Conservation (phyloP, 257 asterid genomes). For the Nemophila menziesii region DNA sequence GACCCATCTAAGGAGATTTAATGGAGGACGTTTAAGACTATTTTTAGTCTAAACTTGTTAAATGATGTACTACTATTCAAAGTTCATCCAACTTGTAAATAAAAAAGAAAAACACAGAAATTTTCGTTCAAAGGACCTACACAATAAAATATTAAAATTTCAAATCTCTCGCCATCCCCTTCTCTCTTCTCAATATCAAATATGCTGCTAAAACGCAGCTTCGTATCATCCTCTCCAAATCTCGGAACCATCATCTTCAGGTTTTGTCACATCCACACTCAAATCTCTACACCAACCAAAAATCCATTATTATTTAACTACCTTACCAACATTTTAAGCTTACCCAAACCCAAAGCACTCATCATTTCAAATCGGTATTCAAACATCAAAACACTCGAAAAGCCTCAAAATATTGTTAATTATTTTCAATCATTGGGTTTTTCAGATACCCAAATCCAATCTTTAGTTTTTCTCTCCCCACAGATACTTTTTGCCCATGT, state of each 20-base stretch:
- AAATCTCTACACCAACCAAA: not conserved
- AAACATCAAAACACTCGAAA: conserved; percentile 10
- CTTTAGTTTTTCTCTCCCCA: conserved; percentile 5
- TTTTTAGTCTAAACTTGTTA: too few species aligned
- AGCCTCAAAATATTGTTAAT: conserved; percentile 4
- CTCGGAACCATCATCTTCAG: conserved; percentile 10
- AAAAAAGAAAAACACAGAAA: too few species aligned
- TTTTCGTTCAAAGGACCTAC: too few species aligned
- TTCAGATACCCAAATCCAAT: conserved; percentile 15
- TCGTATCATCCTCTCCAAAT: not conserved
- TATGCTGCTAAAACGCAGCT: not conserved
- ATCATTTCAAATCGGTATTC: not conserved
- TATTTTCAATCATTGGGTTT: conserved; percentile 13
- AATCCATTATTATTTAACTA: conserved; percentile 11
- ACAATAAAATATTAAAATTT: too few species aligned
- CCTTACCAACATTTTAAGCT: conserved; percentile 8
- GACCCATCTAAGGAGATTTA: too few species aligned
- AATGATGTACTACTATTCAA: too few species aligned
- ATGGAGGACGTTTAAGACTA: too few species aligned
- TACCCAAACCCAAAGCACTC: conserved; percentile 14
- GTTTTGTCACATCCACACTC: conserved; percentile 6
- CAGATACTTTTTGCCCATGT: conserved; percentile 13
- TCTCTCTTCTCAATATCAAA: too few species aligned
- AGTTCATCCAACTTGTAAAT: too few species aligned
- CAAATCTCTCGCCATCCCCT: too few species aligned